Evolutionary conservation across 176 grass and related monocot species (phyloP).

Genomic region (Phyllostachys edulis): DNA sequence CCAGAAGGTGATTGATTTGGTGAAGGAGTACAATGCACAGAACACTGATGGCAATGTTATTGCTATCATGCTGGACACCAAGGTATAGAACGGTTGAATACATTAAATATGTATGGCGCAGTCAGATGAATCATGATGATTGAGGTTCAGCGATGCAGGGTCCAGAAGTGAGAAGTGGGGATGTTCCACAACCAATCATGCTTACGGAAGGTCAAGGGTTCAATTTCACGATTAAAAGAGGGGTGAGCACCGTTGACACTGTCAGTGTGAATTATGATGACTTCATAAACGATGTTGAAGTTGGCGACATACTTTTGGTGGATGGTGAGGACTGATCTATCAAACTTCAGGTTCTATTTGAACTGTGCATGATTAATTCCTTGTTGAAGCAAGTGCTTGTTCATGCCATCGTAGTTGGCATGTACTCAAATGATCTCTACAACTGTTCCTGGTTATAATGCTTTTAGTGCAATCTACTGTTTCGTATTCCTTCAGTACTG

Average conservation of each 20-base stretch:
- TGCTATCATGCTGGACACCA: constrained; percentile 97
- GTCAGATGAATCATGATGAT: constrained; percentile 13
- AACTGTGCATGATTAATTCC: background rate
- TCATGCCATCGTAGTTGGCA: background rate
- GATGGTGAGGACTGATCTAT: constrained; percentile 74
- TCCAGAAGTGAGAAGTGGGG: constrained; percentile 98
- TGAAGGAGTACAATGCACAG: constrained; percentile 85
- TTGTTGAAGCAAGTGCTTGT: background rate
- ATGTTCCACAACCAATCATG: constrained; percentile 83
- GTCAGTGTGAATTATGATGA: constrained; percentile 97
- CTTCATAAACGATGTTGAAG: constrained; percentile 98
- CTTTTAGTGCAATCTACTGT: background rate
- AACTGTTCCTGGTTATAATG: background rate
- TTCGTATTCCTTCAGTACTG: background rate
- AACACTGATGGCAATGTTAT: constrained; percentile 73
- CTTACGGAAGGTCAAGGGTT: constrained; percentile 85
- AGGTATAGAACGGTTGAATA: constrained; percentile 47
- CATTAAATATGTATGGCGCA: background rate
- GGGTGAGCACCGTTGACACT: constrained; percentile 72
- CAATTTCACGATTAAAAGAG: constrained; percentile 92
- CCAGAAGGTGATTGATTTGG: constrained; percentile 91
- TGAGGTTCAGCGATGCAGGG: constrained; percentile 53
- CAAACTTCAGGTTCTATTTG: constrained; percentile 1
- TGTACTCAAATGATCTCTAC: background rate
- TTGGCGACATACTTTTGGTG: constrained; percentile 82